A percentile compares a stretch with the other conserved stretches of the same genome.
Evolutionary conservation across 2,329 filamentous ascomycete species (phyloP).

Genomic region (Sarocladium strictum): DNA sequence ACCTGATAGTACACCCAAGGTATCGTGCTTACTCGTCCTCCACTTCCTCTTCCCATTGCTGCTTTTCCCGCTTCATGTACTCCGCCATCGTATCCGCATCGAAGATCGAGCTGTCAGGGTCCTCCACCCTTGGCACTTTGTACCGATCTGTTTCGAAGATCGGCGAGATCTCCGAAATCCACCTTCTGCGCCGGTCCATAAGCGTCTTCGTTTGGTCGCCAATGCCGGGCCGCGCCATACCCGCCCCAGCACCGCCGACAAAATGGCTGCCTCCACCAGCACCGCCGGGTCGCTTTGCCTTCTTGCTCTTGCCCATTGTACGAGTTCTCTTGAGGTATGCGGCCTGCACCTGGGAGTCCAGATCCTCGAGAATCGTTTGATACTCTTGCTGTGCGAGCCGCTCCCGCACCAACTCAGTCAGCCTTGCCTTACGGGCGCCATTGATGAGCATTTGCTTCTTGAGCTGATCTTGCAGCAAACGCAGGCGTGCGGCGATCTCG

Average conservation of each 20-base stretch:
- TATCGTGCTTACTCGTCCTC: conserved; percentile 49
- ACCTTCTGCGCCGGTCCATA: conserved; percentile 85
- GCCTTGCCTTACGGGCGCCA: conserved; percentile 79
- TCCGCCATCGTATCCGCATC: conserved; percentile 65
- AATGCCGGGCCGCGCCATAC: conserved; percentile 69
- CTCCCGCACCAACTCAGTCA: conserved; percentile 83
- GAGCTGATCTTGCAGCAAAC: conserved; percentile 75
- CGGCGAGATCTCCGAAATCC: conserved; percentile 85
- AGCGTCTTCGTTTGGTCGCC: conserved; percentile 86
- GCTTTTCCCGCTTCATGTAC: conserved; percentile 68
- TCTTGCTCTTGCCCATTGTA: conserved; percentile 90
- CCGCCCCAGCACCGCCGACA: conserved; percentile 51
- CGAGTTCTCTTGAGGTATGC: conserved; percentile 94
- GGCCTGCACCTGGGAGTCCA: conserved; percentile 89
- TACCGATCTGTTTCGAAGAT: conserved; percentile 73
- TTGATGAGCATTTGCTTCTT: conserved; percentile 82
- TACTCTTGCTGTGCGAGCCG: conserved; percentile 97
- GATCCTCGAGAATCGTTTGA: conserved; percentile 90
- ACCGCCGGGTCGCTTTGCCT: conserved; percentile 74
- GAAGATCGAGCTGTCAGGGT: conserved; percentile 67
- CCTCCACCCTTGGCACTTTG: conserved; percentile 60
- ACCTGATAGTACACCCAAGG: neutral
- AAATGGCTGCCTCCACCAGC: conserved; percentile 65
- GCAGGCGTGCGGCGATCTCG: conserved; percentile 84
- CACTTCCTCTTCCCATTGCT: conserved; percentile 75